A percentile compares a stretch with the other conserved stretches of the same genome.
Evolutionary conservation across 192 early-diverging fungal species (phyloP).

Genomic region (Backusella psychrophila): DNA sequence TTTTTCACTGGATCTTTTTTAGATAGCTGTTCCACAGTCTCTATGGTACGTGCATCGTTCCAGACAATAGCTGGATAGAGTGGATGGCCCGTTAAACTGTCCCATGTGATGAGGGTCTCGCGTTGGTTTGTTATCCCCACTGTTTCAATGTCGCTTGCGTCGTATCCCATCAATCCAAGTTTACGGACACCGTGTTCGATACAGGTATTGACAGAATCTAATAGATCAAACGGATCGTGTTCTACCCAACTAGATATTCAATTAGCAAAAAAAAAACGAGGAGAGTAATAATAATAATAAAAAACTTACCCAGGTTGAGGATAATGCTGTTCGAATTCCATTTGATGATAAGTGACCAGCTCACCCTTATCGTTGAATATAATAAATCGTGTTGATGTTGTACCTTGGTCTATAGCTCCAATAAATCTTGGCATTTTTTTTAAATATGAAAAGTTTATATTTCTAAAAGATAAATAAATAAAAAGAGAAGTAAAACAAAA

Average conservation of each 20-base stretch:
- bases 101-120: constrained; percentile 92
- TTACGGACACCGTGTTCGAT: constrained; percentile 64
- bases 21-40: constrained; percentile 65
- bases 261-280: not conserved
- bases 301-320: constrained; percentile 67
- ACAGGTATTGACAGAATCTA: constrained; percentile 66
- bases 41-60: constrained; percentile 83
- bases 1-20: constrained; percentile 39
- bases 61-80: constrained; percentile 89
- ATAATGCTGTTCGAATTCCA: constrained; percentile 80
- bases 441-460: not conserved
- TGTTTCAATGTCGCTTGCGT: constrained; percentile 51
- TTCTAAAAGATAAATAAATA: not conserved
- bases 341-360: constrained; percentile 72
- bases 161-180: constrained; percentile 59
- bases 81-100: constrained; percentile 72
- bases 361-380: constrained; percentile 77
- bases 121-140: constrained; percentile 96
- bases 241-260: constrained; percentile 73
- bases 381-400: constrained; percentile 88
- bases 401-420: constrained; percentile 95
- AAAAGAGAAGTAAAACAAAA: not conserved
- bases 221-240: constrained; percentile 79
- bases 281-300: no score
- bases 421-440: constrained; percentile 53